Evolutionary conservation across 202 grass and related monocot species (phyloP), one percentile per base, ranked within the genome.

Genomic region (Eragrostis tef): DNA sequence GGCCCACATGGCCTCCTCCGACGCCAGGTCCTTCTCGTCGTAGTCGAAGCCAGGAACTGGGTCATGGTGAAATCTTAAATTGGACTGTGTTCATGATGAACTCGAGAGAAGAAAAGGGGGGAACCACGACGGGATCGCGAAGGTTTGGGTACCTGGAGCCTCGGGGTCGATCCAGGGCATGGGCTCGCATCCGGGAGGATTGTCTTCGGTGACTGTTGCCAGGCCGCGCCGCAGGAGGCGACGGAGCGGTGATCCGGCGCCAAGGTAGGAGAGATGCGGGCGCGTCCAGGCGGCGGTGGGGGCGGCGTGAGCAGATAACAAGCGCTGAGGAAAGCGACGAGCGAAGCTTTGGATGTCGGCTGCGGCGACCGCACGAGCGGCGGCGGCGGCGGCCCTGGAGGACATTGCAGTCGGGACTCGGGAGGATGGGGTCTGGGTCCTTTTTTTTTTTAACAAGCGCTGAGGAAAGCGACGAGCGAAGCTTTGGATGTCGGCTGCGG

Each of bases 1-100:
- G 11, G 66, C 87, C 87, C 77, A 89, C 11, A 89, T 16, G 34
- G 43, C 42, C 27, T 85, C 77, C 0, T 89, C 82, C 52, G 77
- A 85, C 16, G 60, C 77, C 0, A 89, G 71, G 54, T 89, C 87
- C 50, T 25, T 70, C 8, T 85, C 82, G 70, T 73, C 77, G 70
- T 77, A 70, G 2, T 27, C 29, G 53, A 89, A 81, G 34, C 60
- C 31, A 3, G 42, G 17, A 25, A 22, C 52, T 14, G 36, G 72
- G 43, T 58, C 52, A 39, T 39, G 1, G 34, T 39, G 34, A 39
- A 39, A 39, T 39, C 5, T 39, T 39, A 39, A 39, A 39, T 39
- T 39, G 34, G 11, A 24, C 52, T 75, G 22, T 39, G 34, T 39
- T 39, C 5, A 39, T 39, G 34, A 39, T 39, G 34, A 39, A 39